These are phyloP conservation scores for Candida taoyuanica DNA, from an alignment of 805 yeast species.

Conservation along the genomic window DNA sequence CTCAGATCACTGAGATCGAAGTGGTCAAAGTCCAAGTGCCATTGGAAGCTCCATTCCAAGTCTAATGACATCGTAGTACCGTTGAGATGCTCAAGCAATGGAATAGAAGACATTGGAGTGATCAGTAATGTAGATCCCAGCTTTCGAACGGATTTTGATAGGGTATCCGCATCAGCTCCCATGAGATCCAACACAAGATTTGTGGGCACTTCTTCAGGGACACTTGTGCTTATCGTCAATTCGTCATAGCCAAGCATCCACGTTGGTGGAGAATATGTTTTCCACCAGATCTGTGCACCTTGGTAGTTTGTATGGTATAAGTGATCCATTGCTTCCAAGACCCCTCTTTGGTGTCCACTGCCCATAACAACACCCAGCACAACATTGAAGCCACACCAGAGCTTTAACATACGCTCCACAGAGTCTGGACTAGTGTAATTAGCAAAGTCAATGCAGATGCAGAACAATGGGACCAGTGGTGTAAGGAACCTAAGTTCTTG, in stretches of 20 bases:
- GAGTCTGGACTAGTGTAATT: conserved; percentile 19
- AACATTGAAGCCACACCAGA: conserved; percentile 65
- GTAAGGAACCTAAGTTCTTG: conserved; percentile 88
- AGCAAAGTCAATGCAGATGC: conserved; percentile 50
- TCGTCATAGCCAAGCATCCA: conserved; percentile 53
- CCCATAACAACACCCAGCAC: conserved; percentile 68
- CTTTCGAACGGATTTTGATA: conserved; percentile 23
- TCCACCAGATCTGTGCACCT: conserved; percentile 76
- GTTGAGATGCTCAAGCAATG: conserved; percentile 16
- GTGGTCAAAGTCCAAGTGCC: conserved; percentile 73
- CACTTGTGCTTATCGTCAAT: conserved; percentile 15
- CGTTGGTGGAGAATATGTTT: conserved; percentile 89
- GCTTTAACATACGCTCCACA: conserved; percentile 21
- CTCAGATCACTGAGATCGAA: conserved; percentile 45
- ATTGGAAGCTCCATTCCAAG: conserved; percentile 33
- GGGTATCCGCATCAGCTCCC: conserved; percentile 36
- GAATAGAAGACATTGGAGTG: conserved; percentile 25
- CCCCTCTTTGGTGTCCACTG: conserved; percentile 84
- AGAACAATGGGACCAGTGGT: conserved; percentile 71
- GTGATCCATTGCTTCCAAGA: conserved; percentile 57
- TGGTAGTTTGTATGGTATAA: conserved; percentile 28
- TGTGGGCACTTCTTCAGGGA: neutral
- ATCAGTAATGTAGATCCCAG: conserved; percentile 17
- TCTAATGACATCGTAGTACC: conserved; percentile 6
- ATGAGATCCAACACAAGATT: conserved; percentile 38